Conservation (phyloP, 2,329 filamentous ascomycete genomes). For the Stachybotrys chartarum region DNA sequence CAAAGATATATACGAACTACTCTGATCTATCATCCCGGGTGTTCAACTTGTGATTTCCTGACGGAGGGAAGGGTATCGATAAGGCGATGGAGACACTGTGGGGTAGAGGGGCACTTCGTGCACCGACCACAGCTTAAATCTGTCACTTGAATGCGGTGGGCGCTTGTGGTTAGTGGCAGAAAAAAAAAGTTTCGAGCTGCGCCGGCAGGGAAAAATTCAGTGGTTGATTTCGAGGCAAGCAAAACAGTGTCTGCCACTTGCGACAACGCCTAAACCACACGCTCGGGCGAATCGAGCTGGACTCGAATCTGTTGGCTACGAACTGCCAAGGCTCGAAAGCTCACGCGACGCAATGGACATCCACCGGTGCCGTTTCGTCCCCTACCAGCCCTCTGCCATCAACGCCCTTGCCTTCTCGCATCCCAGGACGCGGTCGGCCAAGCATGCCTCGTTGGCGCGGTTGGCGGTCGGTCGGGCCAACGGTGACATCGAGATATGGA, state of each 20-base stretch:
- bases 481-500: slow-evolving; percentile 97
- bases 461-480: slow-evolving; percentile 89
- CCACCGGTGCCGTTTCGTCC: slow-evolving; percentile 93
- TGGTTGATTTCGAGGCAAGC: not conserved
- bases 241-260: not conserved
- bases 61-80: not conserved
- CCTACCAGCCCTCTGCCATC: slow-evolving; percentile 84
- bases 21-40: no score
- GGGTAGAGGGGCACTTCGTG: slow-evolving; percentile 22
- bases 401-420: slow-evolving; percentile 94
- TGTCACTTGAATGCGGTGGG: slow-evolving; percentile 3
- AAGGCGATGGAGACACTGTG: slow-evolving; percentile 4
- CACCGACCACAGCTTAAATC: slow-evolving; percentile 27
- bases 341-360: slow-evolving; percentile 66
- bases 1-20: no score
- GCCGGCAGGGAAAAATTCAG: not conserved
- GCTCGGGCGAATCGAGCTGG: not conserved
- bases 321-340: not conserved
- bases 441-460: slow-evolving; percentile 51
- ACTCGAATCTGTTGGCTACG: not conserved
- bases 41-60: no score
- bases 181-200: slow-evolving; percentile 22
- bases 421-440: slow-evolving; percentile 41
- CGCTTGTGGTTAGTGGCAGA: slow-evolving; percentile 2
- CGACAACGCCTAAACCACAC: not conserved